phyloP scores from a whole-genome alignment of 441 rosid genomes.

The Erysimum cheiri region DNA sequence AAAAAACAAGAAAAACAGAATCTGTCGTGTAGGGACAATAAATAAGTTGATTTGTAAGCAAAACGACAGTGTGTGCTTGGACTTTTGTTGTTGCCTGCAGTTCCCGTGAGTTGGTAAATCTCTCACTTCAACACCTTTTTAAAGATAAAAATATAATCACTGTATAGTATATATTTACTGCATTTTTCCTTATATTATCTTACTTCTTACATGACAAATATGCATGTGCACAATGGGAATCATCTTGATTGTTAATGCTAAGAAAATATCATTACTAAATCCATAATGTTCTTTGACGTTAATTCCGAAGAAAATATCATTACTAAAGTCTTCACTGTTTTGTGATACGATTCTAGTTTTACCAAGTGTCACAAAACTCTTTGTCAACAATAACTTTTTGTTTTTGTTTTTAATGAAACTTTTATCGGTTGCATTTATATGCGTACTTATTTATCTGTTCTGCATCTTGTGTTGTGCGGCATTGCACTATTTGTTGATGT shows the following conservation, averaged over 20 bases:
- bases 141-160: background rate
- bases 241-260: background rate
- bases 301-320: slow-evolving; percentile 22
- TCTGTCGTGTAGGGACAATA: slow-evolving; percentile 35
- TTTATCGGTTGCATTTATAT: slow-evolving; percentile 12
- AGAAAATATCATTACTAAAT: background rate
- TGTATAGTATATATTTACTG: background rate
- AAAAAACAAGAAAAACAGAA: slow-evolving; percentile 7
- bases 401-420: background rate
- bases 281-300: slow-evolving; percentile 26
- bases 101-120: slow-evolving; percentile 42
- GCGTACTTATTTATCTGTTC: background rate
- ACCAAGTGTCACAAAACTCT: slow-evolving; percentile 32
- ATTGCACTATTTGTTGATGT: slow-evolving; percentile 16
- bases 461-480: slow-evolving; percentile 27
- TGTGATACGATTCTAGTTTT: background rate
- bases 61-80: slow-evolving; percentile 41
- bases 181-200: background rate
- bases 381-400: background rate
- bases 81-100: slow-evolving; percentile 35
- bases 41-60: slow-evolving; percentile 21
- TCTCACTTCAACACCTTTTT: slow-evolving; percentile 32
- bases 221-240: slow-evolving; percentile 34
- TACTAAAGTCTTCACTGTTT: background rate
- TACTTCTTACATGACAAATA: slow-evolving; percentile 1